Evolutionary conservation across 1,284 basidiomycete species (phyloP).

Genomic region (Xerocomus cyaneibrunnescens): DNA sequence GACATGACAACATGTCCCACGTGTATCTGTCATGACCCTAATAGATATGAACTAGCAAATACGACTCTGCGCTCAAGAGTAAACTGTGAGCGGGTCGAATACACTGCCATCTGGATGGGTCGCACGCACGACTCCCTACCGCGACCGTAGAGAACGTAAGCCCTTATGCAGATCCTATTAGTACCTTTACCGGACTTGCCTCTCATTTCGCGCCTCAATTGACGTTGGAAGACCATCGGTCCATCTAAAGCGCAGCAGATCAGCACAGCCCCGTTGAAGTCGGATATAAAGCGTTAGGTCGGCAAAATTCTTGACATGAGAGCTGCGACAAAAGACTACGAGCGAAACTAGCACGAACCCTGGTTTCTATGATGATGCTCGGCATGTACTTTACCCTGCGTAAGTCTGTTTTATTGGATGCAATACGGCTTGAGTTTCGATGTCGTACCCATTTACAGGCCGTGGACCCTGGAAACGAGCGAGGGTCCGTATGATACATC

Average conservation of each 20-base stretch:
- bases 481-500: background rate
- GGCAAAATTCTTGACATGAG: constrained; percentile 1
- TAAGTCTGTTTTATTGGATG: background rate
- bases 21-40: no score
- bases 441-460: background rate
- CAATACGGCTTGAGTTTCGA: background rate
- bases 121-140: constrained; percentile 9
- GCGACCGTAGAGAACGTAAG: constrained; percentile 1
- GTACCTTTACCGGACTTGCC: constrained; percentile 3
- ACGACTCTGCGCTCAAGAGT: no score
- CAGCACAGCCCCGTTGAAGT: background rate
- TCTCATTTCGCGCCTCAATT: constrained; percentile 8
- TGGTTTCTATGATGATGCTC: constrained; percentile 8
- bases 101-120: no score
- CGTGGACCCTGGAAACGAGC: constrained; percentile 10
- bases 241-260: constrained; percentile 6
- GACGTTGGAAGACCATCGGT: constrained; percentile 2
- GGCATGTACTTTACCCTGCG: constrained; percentile 11
- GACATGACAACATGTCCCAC: no score
- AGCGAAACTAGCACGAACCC: constrained; percentile 13
- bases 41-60: no score
- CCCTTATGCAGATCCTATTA: background rate
- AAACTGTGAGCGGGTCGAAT: no score
- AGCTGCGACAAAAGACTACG: background rate
- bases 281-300: background rate